These are phyloP conservation scores for Trypanosomatidae sp. DNA, from an alignment of 208 protist genomes.

Conservation along the genomic window DNA sequence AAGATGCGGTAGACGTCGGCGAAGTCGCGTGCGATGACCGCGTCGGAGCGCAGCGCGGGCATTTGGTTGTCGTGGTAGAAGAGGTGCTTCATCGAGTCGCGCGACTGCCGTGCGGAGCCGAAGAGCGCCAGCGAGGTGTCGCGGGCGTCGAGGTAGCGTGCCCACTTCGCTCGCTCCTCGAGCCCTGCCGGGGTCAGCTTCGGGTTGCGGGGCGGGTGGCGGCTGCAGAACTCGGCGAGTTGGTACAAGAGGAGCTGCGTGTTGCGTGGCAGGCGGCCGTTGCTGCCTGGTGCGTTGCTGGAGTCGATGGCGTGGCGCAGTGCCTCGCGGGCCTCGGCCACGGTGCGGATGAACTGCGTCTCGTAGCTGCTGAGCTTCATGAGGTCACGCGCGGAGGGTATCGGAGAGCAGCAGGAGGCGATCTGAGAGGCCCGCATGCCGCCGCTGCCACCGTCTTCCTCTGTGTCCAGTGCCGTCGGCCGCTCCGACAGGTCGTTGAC, in stretches of 20 bases:
- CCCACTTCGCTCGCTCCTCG: constrained; percentile 78
- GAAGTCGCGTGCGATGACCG: constrained; percentile 69
- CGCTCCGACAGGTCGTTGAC: constrained; percentile 4
- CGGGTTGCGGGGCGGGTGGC: constrained; percentile 72
- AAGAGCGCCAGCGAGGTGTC: constrained; percentile 87
- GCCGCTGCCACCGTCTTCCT: too few species aligned
- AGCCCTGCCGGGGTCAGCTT: constrained; percentile 75
- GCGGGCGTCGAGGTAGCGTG: constrained; percentile 78
- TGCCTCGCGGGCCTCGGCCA: constrained; percentile 59
- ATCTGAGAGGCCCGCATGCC: too few species aligned
- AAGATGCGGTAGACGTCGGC: constrained; percentile 55
- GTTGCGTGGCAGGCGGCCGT: constrained; percentile 29
- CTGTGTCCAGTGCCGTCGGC: neutral
- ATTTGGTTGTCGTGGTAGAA: constrained; percentile 85
- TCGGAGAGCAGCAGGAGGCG: too few species aligned
- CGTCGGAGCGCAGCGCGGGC: constrained; percentile 58
- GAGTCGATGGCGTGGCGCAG: constrained; percentile 45
- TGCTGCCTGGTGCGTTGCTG: constrained; percentile 30
- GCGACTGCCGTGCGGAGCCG: constrained; percentile 74
- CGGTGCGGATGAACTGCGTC: constrained; percentile 52
- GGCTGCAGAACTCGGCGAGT: constrained; percentile 67
- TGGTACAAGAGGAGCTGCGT: constrained; percentile 63
- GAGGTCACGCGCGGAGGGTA: constrained; percentile 39
- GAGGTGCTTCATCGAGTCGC: constrained; percentile 88
- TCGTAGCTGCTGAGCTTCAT: constrained; percentile 47